Evolutionary conservation across 2,329 filamentous ascomycete genomes (phyloP).

Genomic region (Aspergillus niger): DNA sequence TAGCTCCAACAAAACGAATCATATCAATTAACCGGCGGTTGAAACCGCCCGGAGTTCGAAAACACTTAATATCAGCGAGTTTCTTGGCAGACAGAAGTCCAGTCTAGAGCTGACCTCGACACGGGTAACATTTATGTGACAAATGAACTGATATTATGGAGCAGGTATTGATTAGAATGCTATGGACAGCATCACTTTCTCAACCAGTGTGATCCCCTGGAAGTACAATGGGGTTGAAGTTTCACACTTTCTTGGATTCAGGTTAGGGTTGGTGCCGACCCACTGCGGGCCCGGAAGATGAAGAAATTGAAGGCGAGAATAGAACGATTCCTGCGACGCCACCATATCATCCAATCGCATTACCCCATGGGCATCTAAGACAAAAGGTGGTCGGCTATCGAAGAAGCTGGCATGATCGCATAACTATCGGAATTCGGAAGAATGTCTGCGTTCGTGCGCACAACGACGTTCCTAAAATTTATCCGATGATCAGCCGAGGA

Average conservation of each 20-base stretch:
- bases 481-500: neutral
- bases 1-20: no score
- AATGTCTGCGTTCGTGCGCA: neutral
- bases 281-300: neutral
- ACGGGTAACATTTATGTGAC: no score
- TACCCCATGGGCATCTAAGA: neutral
- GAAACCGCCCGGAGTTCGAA: no score
- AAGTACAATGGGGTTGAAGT: neutral
- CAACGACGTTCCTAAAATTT: neutral
- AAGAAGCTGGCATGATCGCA: neutral
- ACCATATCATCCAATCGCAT: neutral
- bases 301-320: neutral
- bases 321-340: neutral
- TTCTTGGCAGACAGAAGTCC: no score
- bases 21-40: no score
- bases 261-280: neutral
- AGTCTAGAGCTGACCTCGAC: no score
- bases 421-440: neutral
- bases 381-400: neutral
- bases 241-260: neutral
- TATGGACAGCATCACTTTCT: no score
- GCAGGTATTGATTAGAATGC: no score
- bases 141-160: no score
- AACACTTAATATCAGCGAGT: no score
- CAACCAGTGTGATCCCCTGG: neutral